Evolutionary conservation across 306 rosid species (phyloP).

Genomic region (Pueraria montana): DNA sequence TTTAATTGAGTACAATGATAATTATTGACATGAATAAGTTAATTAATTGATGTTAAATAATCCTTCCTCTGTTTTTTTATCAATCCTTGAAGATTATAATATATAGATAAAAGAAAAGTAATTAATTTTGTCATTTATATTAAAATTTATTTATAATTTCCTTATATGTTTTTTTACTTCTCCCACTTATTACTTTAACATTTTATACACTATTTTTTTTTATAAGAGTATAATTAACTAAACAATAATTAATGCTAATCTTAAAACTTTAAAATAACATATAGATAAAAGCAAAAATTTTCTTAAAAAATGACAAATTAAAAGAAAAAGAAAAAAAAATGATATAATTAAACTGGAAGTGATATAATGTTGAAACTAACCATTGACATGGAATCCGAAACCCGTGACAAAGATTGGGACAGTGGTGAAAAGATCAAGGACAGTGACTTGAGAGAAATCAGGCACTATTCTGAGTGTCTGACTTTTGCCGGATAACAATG

Average conservation of each 20-base stretch:
- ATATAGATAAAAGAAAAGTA: too few relatives aligned
- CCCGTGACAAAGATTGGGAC: constrained; percentile 67
- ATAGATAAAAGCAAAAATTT: not conserved
- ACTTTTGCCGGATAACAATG: constrained; percentile 58
- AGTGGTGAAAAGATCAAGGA: constrained; percentile 66
- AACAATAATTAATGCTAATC: too few relatives aligned
- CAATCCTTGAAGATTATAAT: not conserved
- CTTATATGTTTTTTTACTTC: too few relatives aligned
- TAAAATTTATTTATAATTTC: too few relatives aligned
- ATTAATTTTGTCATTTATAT: too few relatives aligned
- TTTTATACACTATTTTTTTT: too few relatives aligned
- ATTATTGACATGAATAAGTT: not conserved
- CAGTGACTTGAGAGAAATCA: constrained; percentile 62
- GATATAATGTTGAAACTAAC: constrained; percentile 45
- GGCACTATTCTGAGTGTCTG: constrained; percentile 57
- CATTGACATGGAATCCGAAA: constrained; percentile 69
- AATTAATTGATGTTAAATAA: too few relatives aligned
- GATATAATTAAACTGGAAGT: not conserved
- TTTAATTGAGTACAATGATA: too few relatives aligned
- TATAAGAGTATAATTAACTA: too few relatives aligned
- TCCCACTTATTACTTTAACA: too few relatives aligned
- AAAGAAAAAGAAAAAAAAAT: not conserved
- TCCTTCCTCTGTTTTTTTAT: not conserved
- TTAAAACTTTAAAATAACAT: not conserved
- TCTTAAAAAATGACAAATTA: not conserved